phyloP scores from a whole-genome alignment of 1,284 basidiomycete genomes.

The Pseudozyma hubeiensis region DNA sequence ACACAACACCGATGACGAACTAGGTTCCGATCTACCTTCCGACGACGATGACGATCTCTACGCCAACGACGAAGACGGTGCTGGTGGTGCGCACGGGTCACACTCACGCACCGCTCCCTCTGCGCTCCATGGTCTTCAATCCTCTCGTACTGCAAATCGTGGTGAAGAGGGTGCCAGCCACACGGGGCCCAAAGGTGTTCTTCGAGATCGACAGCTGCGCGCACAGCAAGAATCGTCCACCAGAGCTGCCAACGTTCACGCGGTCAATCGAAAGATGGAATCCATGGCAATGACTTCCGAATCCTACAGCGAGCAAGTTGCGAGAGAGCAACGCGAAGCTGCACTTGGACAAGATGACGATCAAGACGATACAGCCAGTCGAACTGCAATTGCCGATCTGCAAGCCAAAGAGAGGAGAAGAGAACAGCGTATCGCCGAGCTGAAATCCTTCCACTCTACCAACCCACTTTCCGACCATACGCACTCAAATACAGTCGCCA shows the following conservation, averaged over 20 bases:
- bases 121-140: conserved; percentile 10
- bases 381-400: conserved; percentile 41
- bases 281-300: conserved; percentile 35
- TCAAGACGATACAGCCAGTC: conserved; percentile 28
- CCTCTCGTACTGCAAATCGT: conserved; percentile 20
- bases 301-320: conserved; percentile 48
- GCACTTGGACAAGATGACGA: conserved; percentile 16
- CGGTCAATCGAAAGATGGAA: conserved; percentile 45
- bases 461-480: background rate
- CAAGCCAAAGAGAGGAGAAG: conserved; percentile 43
- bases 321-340: conserved; percentile 26
- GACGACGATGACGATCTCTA: conserved; percentile 26
- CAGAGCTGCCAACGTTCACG: conserved; percentile 19
- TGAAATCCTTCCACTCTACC: conserved; percentile 25
- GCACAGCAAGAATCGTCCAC: conserved; percentile 23
- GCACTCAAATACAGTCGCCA: background rate
- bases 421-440: conserved; percentile 46
- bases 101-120: conserved; percentile 3
- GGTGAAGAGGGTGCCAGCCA: conserved; percentile 40
- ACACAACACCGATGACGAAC: conserved; percentile 54
- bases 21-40: conserved; percentile 46
- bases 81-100: background rate
- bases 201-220: conserved; percentile 42
- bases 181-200: conserved; percentile 60
- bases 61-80: conserved; percentile 26